Percentiles rank a stretch among this genome's conserved stretches.
Evolutionary conservation across 257 asterid species (phyloP).

Genomic region (Eustoma russellianum): DNA sequence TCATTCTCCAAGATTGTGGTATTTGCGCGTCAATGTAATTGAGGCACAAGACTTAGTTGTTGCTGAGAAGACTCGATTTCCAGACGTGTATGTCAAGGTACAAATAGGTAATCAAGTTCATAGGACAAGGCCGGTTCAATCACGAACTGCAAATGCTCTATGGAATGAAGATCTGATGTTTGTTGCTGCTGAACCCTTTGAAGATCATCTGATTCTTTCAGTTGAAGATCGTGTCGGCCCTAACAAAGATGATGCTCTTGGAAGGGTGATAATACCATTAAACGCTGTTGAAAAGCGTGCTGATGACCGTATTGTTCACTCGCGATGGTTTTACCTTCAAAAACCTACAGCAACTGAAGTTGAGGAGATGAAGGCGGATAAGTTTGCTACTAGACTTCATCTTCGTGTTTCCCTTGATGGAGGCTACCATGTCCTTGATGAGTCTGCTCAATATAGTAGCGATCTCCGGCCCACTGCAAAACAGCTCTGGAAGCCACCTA

Average conservation of each 20-base stretch:
- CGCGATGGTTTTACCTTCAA: slow-evolving; percentile 65
- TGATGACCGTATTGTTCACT: slow-evolving; percentile 51
- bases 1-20: slow-evolving; percentile 84
- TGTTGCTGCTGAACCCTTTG: slow-evolving; percentile 92
- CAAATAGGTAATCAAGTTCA: slow-evolving; percentile 68
- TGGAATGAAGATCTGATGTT: slow-evolving; percentile 94
- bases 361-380: slow-evolving; percentile 57
- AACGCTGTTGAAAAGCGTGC: slow-evolving; percentile 52
- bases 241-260: slow-evolving; percentile 59
- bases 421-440: slow-evolving; percentile 93
- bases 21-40: slow-evolving; percentile 65
- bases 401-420: slow-evolving; percentile 81
- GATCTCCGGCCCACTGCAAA: slow-evolving; percentile 81
- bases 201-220: slow-evolving; percentile 55
- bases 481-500: slow-evolving; percentile 85
- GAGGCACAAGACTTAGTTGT: slow-evolving; percentile 77
- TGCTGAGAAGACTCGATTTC: slow-evolving; percentile 45
- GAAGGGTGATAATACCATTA: slow-evolving; percentile 53
- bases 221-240: slow-evolving; percentile 73
- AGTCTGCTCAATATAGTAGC: slow-evolving; percentile 74
- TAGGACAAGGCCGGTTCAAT: slow-evolving; percentile 50
- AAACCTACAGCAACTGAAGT: slow-evolving; percentile 31
- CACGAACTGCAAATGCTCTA: slow-evolving; percentile 39
- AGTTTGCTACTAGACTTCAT: slow-evolving; percentile 65
- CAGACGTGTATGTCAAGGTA: slow-evolving; percentile 52